These are phyloP conservation scores for Cladorrhinum sp. DNA, from an alignment of 2,329 filamentous ascomycete species.

Conservation along the genomic window DNA sequence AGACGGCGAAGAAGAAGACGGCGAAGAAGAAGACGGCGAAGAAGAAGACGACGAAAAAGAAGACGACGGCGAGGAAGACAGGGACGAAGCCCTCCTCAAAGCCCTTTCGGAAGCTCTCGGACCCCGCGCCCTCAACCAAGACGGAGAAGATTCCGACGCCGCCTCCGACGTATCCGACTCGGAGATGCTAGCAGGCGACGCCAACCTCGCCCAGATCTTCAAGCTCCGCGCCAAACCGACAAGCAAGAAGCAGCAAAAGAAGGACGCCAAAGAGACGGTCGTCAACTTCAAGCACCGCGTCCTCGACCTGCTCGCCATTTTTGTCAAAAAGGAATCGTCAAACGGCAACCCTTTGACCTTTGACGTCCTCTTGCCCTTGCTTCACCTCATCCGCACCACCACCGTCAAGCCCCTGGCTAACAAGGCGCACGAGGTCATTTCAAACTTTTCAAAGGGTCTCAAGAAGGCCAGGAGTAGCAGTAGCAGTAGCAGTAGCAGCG, in stretches of 20 bases:
- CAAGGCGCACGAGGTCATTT: slow-evolving; percentile 69
- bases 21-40: slow-evolving; percentile 39
- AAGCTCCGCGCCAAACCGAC: slow-evolving; percentile 66
- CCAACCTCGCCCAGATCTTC: slow-evolving; percentile 81
- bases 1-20: slow-evolving; percentile 31
- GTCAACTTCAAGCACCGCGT: slow-evolving; percentile 94
- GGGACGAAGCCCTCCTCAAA: slow-evolving; percentile 59
- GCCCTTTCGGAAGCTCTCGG: slow-evolving; percentile 76
- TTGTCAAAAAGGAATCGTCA: slow-evolving; percentile 72
- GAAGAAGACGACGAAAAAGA: slow-evolving; percentile 47
- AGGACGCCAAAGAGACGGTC: slow-evolving; percentile 83
- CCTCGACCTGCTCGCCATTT: slow-evolving; percentile 82
- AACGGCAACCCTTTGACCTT: slow-evolving; percentile 65
- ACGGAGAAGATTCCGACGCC: slow-evolving; percentile 55
- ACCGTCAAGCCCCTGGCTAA: slow-evolving; percentile 70
- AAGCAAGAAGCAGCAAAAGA: slow-evolving; percentile 77
- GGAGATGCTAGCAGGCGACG: slow-evolving; percentile 88
- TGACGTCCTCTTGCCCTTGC: slow-evolving; percentile 68
- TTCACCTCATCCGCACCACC: slow-evolving; percentile 74
- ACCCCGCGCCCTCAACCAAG: slow-evolving; percentile 61
- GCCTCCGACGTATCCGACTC: slow-evolving; percentile 91
- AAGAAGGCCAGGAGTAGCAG: slow-evolving; percentile 52
- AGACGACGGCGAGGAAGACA: slow-evolving; percentile 41
- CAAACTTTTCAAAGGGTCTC: slow-evolving; percentile 66
- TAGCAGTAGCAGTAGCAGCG: slow-evolving; percentile 42